A percentile compares a stretch with the other conserved stretches of the same genome.
Conservation (phyloP, 345 rosid species). For the Melaleuca quinquenervia region DNA sequence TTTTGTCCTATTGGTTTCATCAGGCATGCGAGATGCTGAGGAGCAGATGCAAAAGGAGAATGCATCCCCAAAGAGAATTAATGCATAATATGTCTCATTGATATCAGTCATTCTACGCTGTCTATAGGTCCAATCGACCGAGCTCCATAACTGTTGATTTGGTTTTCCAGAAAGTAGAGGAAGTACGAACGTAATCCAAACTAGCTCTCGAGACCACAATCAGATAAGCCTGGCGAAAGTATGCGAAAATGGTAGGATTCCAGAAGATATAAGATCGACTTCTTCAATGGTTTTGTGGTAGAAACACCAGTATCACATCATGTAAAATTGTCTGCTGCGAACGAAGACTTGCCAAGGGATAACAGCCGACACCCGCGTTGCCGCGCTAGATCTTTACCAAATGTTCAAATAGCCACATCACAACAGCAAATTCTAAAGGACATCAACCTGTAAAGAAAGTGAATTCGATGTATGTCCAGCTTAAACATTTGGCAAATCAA, state of each 20-base stretch:
- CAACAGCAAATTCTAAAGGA: neutral
- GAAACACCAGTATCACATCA: neutral
- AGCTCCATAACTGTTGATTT: neutral
- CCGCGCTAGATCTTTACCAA: neutral
- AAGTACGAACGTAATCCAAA: neutral
- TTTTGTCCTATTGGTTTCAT: neutral
- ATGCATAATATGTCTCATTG: neutral
- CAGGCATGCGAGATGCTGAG: neutral
- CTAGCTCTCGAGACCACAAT: neutral
- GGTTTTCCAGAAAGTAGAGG: neutral
- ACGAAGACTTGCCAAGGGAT: neutral
- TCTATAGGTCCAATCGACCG: neutral
- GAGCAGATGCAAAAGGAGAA: neutral
- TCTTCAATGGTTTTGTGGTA: neutral
- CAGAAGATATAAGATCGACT: neutral
- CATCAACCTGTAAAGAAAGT: neutral
- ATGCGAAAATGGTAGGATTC: neutral
- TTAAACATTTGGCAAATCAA: neutral
- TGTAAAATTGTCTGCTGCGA: neutral
- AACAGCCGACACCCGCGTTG: neutral
- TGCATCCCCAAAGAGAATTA: neutral
- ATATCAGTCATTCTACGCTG: neutral
- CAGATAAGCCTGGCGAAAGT: neutral
- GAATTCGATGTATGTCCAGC: neutral
- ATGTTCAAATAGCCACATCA: neutral